Percentiles rank a stretch among this genome's conserved stretches.
Conservation (phyloP, 495 filamentous ascomycete genomes). For the Penicillium fimorum region DNA sequence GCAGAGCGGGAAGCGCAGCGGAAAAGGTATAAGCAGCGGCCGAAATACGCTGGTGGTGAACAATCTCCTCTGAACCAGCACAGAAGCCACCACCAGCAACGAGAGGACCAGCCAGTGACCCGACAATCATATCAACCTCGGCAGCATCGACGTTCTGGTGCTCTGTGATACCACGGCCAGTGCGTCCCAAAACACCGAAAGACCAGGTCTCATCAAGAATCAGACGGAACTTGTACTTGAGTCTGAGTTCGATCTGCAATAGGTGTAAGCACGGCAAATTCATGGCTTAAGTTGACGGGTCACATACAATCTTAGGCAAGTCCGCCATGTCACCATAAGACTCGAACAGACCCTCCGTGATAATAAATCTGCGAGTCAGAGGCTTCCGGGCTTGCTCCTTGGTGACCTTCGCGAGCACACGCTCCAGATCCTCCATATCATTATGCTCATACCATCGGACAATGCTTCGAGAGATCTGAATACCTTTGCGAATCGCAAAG, state of each 20-base stretch:
- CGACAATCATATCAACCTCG: conserved; percentile 93
- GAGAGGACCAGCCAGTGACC: conserved; percentile 84
- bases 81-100: conserved; percentile 96
- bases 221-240: conserved; percentile 93
- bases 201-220: conserved; percentile 97
- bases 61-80: conserved; percentile 81
- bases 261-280: neutral
- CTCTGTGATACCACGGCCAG: conserved; percentile 88
- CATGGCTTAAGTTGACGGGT: neutral
- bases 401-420: conserved; percentile 77
- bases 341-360: conserved; percentile 95
- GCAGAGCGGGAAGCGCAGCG: conserved; percentile 87
- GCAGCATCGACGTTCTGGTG: conserved; percentile 91
- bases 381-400: conserved; percentile 87
- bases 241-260: conserved; percentile 77
- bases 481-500: conserved; percentile 88
- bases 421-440: conserved; percentile 89
- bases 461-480: conserved; percentile 87
- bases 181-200: conserved; percentile 88
- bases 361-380: conserved; percentile 89
- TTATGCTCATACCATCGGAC: conserved; percentile 96
- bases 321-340: conserved; percentile 82
- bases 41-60: conserved; percentile 92
- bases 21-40: conserved; percentile 91
- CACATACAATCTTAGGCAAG: conserved; percentile 76